Evolutionary conservation across 805 yeast genomes (phyloP), one percentile per base, ranked within the genome.

Genomic region (Pichia deserticola): DNA sequence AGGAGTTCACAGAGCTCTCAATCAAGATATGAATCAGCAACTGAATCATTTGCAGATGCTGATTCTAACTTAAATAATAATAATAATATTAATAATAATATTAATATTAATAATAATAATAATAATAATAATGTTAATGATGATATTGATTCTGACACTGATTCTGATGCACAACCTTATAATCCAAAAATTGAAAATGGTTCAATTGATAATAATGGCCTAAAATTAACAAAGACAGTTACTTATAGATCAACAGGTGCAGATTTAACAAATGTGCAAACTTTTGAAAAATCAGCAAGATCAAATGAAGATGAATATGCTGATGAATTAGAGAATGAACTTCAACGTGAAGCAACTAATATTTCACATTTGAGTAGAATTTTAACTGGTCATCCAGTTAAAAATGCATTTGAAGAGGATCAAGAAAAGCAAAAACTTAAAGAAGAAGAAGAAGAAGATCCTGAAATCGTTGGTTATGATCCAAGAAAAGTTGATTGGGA

Each of bases 401-500:
- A 46, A 29, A n/a, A 3, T 20, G 20, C 20, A 20, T 20, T n/a
- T 5, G n/a, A 25, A 1, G 55, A 51, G 44, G 50, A 28, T 51
- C 45, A 11, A 50, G 48, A 5, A 50, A 46, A 40, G 51, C 32
- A 30, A 30, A 30, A 20, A 20, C 20, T 30, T 30, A 34, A 48
- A 8, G 61, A 59, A 10, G 59, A 54, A n/a, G 58, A 60, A 2
- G 62, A 59, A 20, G 65, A 59, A 8, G 60, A 52, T 28, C 53
- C 54, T 11, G 46, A 51, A 47, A 42, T 47, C 11, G 57, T 55
- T 10, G 66, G 57, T n/a, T 55, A 70, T 13, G 76, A 73, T 49
- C 73, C 78, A 3, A 56, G 61, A 29, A 54, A 65, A 4, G 58
- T 78, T 50, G 75, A 71, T 28, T 85, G 87, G 86, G 90, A 84